A percentile compares a stretch with the other conserved stretches of the same genome.
Conservation (phyloP, 2,329 filamentous ascomycete genomes). For the Arthrocladium fulminans region DNA sequence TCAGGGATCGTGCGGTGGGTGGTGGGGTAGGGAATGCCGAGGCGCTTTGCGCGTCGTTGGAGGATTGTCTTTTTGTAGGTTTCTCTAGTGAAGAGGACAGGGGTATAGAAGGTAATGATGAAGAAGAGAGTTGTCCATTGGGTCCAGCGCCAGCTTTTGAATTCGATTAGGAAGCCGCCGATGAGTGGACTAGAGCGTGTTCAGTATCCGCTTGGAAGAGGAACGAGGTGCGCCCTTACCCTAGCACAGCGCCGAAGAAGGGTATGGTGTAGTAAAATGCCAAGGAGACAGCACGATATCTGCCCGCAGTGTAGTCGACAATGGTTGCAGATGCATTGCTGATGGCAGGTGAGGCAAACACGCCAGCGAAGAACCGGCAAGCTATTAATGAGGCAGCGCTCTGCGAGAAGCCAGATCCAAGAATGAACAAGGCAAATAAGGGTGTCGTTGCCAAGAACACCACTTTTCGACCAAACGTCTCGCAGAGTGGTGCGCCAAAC, state of each 20-base stretch:
- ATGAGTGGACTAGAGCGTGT: conserved; percentile 24
- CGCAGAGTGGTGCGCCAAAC: conserved; percentile 30
- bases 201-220: too few species aligned
- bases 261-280: conserved; percentile 21
- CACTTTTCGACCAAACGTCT: conserved; percentile 29
- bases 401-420: conserved; percentile 19
- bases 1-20: conserved; percentile 46
- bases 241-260: conserved; percentile 20
- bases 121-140: conserved; percentile 28
- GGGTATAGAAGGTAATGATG: conserved; percentile 24
- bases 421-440: conserved; percentile 29
- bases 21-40: conserved; percentile 32
- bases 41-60: conserved; percentile 12
- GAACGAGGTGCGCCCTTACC: conserved; percentile 10
- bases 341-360: conserved; percentile 22
- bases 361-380: conserved; percentile 24
- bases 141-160: conserved; percentile 34
- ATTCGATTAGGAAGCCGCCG: conserved; percentile 56
- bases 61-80: conserved; percentile 26
- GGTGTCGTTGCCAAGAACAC: conserved; percentile 30
- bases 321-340: conserved; percentile 24
- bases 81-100: conserved; percentile 26
- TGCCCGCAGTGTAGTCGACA: conserved; percentile 20
- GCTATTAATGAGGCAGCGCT: conserved; percentile 16
- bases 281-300: conserved; percentile 16